Conservation (phyloP, 352 stramenopile genomes). For the Phytophthora ramorum region DNA sequence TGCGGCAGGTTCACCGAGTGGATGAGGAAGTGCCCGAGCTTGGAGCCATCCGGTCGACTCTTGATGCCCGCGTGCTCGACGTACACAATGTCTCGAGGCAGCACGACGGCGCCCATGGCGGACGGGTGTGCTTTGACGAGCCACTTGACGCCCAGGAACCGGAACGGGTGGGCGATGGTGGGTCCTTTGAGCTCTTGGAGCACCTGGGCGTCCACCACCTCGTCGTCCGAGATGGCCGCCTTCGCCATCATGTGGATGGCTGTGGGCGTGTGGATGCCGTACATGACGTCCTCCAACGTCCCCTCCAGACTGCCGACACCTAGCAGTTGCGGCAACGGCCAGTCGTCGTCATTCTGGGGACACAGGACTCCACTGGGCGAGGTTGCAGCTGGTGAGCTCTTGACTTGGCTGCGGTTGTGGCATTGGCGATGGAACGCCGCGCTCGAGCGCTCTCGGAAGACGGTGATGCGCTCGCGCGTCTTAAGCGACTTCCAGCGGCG, state of each 20-base stretch:
- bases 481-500: slow-evolving; percentile 61
- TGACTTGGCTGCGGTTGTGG: slow-evolving; percentile 20
- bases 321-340: slow-evolving; percentile 39
- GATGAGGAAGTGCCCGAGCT: slow-evolving; percentile 50
- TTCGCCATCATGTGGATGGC: slow-evolving; percentile 46
- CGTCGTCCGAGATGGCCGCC: slow-evolving; percentile 41
- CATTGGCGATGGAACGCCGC: slow-evolving; percentile 27
- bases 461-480: slow-evolving; percentile 50
- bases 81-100: slow-evolving; percentile 45
- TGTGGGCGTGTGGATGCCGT: slow-evolving; percentile 52
- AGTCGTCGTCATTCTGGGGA: slow-evolving; percentile 20
- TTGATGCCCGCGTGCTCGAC: slow-evolving; percentile 41
- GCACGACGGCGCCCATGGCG: slow-evolving; percentile 31
- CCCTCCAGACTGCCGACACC: slow-evolving; percentile 40
- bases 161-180: slow-evolving; percentile 52
- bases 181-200: slow-evolving; percentile 43
- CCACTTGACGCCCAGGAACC: slow-evolving; percentile 66
- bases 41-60: slow-evolving; percentile 26
- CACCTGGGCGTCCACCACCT: slow-evolving; percentile 54
- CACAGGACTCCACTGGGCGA: neutral
- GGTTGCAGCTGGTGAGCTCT: neutral
- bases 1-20: slow-evolving; percentile 55
- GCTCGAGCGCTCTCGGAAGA: slow-evolving; percentile 49
- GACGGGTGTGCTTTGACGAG: slow-evolving; percentile 38
- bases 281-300: slow-evolving; percentile 60